Base-by-base conservation (phyloP, 345 rosid species). In the Draba incana region DNA sequence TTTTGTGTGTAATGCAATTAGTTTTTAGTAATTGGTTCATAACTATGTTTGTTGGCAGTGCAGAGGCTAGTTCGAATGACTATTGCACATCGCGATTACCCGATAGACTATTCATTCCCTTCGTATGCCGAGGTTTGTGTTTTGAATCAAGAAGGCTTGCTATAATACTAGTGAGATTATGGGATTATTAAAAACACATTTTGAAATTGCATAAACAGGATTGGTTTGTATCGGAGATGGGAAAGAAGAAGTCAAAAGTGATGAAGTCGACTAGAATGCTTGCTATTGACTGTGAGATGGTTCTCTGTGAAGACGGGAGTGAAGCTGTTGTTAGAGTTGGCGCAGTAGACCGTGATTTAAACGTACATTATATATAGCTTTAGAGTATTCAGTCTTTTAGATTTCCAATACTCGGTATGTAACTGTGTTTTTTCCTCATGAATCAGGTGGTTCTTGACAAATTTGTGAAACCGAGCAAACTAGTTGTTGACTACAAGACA, bases 201-300 rank as follows among this genome's bases (percentile, higher is more conserved):
- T 31, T 16, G 8, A 4, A 38, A 61, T 8, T 60, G 38, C 25
- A 28, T 10, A 30, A 20, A 68, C 83, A 91, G 97, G 96, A 74
- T 28, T 94, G 99, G 99, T 70, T 81, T 49, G 82, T 84, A 37
- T 83, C 81, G 7, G 81, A 81, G 70, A 44, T 70, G 47, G 71
- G 80, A 50, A 76, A 79, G 63, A 77, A 81, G 70, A 80, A 52
- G 59, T 72, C 88, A 28, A 80, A 80, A 84, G 68, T 63, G 71
- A 42, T 72, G 65, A 81, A 42, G 31, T 81, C 84, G 28, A 85
- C 77, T 31, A 24, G 44, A 14, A 80, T 94, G 80, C n/a, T 82
- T 59, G 92, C 99, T 68, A 81, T 94, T 74, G 99, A 91, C 72
- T 94, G 99, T 82, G 99, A 91, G 88, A 94, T 94, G 99, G 99